These are phyloP conservation scores for Cornus kousa DNA, from an alignment of 148 eudicot genomes.

Conservation along the genomic window DNA sequence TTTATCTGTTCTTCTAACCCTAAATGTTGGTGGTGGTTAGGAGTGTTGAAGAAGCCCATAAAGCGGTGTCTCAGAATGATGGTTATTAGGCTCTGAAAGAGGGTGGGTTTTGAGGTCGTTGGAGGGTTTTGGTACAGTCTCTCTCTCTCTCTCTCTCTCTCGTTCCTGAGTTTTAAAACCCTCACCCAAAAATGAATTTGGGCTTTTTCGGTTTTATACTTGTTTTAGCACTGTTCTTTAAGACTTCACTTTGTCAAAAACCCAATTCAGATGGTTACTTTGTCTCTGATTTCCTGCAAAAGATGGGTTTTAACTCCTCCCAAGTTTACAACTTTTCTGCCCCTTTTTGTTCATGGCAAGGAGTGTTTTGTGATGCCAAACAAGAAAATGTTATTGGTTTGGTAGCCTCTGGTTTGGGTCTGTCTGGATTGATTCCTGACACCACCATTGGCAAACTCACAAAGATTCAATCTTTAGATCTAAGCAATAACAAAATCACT, in stretches of 20 bases:
- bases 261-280: slow-evolving; percentile 62
- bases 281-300: slow-evolving; percentile 43
- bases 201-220: slow-evolving; percentile 22
- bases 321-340: slow-evolving; percentile 33
- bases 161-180: neutral
- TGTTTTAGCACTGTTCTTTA: slow-evolving; percentile 30
- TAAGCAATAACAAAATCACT: slow-evolving; percentile 50
- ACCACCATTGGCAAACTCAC: slow-evolving; percentile 56
- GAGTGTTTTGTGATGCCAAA: slow-evolving; percentile 44
- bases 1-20: too few species aligned
- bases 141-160: neutral
- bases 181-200: slow-evolving; percentile 28
- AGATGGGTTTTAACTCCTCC: slow-evolving; percentile 44
- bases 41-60: slow-evolving; percentile 21
- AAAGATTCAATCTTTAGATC: slow-evolving; percentile 45
- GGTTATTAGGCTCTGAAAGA: slow-evolving; percentile 6
- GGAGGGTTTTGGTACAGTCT: slow-evolving; percentile 11
- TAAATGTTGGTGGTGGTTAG: slow-evolving; percentile 8
- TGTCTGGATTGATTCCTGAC: slow-evolving; percentile 58
- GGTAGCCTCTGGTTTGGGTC: slow-evolving; percentile 41
- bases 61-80: neutral
- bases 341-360: slow-evolving; percentile 53
- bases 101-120: slow-evolving; percentile 1
- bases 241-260: slow-evolving; percentile 34
- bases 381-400: slow-evolving; percentile 32